These are phyloP conservation scores for Colletotrichum simmondsii DNA, from an alignment of 2,329 filamentous ascomycete species.

Conservation along the genomic window DNA sequence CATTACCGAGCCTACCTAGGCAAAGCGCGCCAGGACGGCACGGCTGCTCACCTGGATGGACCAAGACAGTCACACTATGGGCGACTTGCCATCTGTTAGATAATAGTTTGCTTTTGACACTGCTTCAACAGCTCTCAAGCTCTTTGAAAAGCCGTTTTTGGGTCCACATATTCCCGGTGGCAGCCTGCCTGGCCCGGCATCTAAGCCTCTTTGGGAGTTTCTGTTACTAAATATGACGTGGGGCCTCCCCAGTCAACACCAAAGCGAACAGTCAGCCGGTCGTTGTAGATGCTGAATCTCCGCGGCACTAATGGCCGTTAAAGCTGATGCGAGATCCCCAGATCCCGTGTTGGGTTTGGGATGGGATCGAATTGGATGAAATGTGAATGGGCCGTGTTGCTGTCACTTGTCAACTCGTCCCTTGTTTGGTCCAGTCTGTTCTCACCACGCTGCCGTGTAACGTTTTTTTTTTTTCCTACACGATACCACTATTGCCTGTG, in stretches of 20 bases:
- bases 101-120: conserved; percentile 18
- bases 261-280: conserved; percentile 15
- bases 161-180: conserved; percentile 16
- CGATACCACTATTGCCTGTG: not conserved
- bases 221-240: conserved; percentile 42
- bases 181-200: conserved; percentile 24
- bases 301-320: conserved; percentile 37
- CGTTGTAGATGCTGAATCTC: conserved; percentile 39
- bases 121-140: not conserved
- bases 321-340: conserved; percentile 15
- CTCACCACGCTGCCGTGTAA: not conserved
- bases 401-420: not conserved
- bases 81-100: conserved; percentile 30
- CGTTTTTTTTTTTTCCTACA: too few species aligned
- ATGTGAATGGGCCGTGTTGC: not conserved
- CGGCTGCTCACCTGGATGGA: conserved; percentile 1
- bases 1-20: not conserved
- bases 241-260: conserved; percentile 9
- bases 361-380: conserved; percentile 9
- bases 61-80: conserved; percentile 8
- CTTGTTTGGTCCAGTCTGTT: not conserved
- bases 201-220: conserved; percentile 37
- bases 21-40: conserved; percentile 9
- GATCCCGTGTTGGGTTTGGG: not conserved
- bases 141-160: conserved; percentile 3